Evolutionary conservation across 176 grass and related monocot genomes (phyloP), one percentile per base, ranked within the genome.

Genomic region (Otatea glauca): DNA sequence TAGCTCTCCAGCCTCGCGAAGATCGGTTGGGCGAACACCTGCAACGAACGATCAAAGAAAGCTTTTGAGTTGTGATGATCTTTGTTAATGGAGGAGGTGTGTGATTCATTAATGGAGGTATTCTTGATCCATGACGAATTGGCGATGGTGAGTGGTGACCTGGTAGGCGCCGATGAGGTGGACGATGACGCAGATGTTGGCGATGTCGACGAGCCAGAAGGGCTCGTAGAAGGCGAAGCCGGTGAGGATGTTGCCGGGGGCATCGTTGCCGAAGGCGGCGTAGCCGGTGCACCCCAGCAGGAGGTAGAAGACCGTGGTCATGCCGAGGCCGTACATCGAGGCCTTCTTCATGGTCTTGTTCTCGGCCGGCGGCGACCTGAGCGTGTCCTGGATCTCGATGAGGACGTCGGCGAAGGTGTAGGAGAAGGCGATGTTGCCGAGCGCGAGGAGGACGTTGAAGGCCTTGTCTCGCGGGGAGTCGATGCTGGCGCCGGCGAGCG

Each of bases 331-430:
- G 15, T 91, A 90, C 9, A 92, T 37, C 0, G 93, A 88, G 0
- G 96, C 96, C 24, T 72, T 72, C 90, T 94, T 99, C 96, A 99
- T 99, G 54, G 89, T 86, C 77, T 66, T 84, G 88, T 96, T 99
- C 86, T 99, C 93, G 0, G 96, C 86, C 0, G 96, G 96, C 15
- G 93, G 93, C 50, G 96, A 85, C 51, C 84, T 82, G 43, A 99
- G 74, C 65, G 96, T 99, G 78, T 93, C 88, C 91, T 98, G 96
- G 68, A 98, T 98, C 82, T 98, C 96, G 48, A 98, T 98, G 72
- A 98, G 84, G 72, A 98, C 84, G 72, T 98, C 96, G 12, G 96
- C 93, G 77, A 98, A 98, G 21, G 96, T 98, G 84, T 98, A 98
- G 21, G 96, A 92, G 59, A 98, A 98, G 16, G 96, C 96, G 6